Conservation (phyloP, 2,329 filamentous ascomycete species). For the Exophiala oligosperma region DNA sequence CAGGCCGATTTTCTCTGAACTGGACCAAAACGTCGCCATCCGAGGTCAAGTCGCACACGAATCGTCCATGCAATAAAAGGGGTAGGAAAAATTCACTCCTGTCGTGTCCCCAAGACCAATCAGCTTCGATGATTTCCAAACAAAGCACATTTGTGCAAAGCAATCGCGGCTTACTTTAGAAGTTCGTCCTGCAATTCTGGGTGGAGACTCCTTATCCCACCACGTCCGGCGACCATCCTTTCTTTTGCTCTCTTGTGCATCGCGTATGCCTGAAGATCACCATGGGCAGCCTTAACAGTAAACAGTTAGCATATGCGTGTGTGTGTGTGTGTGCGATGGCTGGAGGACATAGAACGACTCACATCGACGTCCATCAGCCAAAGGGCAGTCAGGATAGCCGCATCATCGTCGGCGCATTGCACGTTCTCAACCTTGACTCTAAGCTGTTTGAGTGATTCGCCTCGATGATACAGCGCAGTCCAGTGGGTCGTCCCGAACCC, state of each 20-base stretch:
- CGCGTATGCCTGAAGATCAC: conserved; percentile 16
- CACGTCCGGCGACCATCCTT: conserved; percentile 16
- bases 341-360: too few relatives aligned
- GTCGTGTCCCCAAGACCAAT: not conserved
- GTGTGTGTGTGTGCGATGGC: too few relatives aligned
- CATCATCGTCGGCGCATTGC: conserved; percentile 17
- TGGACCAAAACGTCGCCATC: conserved; percentile 15
- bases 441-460: conserved; percentile 18
- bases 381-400: conserved; percentile 19
- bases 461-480: conserved; percentile 18
- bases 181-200: conserved; percentile 20
- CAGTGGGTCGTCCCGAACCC: conserved; percentile 16
- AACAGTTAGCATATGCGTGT: not conserved
- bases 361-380: conserved; percentile 26
- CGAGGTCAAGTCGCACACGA: conserved; percentile 14
- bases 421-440: conserved; percentile 14
- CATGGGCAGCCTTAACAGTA: conserved; percentile 10
- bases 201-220: conserved; percentile 15
- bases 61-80: conserved; percentile 16
- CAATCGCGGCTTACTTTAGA: conserved; percentile 9
- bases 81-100: conserved; percentile 23
- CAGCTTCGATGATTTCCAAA: not conserved
- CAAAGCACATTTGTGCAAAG: too few relatives aligned
- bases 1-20: conserved; percentile 17
- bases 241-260: conserved; percentile 23